Conservation (phyloP, 352 stramenopile genomes). For the Phytophthora vignae region DNA sequence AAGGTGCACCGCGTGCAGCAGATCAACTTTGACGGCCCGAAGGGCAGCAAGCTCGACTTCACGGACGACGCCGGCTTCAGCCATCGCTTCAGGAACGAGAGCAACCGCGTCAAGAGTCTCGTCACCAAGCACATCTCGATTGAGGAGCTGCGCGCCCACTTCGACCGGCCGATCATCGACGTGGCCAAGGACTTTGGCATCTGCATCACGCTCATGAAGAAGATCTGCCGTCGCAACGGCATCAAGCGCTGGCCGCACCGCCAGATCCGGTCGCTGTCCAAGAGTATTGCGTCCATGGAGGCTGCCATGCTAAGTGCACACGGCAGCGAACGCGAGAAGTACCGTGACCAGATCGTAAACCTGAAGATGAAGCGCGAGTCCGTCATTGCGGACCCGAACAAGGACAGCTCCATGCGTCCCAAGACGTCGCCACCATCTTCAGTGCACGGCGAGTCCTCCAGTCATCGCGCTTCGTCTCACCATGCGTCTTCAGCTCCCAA, state of each 20-base stretch:
- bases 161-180: conserved; percentile 89
- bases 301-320: conserved; percentile 87
- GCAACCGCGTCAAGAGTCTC: conserved; percentile 88
- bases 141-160: conserved; percentile 84
- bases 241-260: conserved; percentile 81
- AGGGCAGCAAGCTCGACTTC: conserved; percentile 80
- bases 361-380: conserved; percentile 88
- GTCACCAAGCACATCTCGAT: conserved; percentile 92
- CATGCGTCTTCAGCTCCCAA: conserved; percentile 25
- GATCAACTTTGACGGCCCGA: conserved; percentile 77
- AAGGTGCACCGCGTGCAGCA: conserved; percentile 70
- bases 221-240: conserved; percentile 84
- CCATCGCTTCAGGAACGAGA: conserved; percentile 83
- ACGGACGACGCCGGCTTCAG: conserved; percentile 78
- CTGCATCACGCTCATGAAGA: conserved; percentile 93
- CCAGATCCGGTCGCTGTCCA: conserved; percentile 86
- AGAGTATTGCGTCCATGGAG: conserved; percentile 91
- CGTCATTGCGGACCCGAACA: conserved; percentile 89
- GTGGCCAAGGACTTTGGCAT: conserved; percentile 92
- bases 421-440: conserved; percentile 49
- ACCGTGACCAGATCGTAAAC: conserved; percentile 85
- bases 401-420: conserved; percentile 64
- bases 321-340: conserved; percentile 83
- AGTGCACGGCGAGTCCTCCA: conserved; percentile 19
- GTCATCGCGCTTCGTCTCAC: conserved; percentile 14